These are phyloP conservation scores for Calocybe gangraenosa DNA, from an alignment of 768 basidiomycete species.

Conservation along the genomic window DNA sequence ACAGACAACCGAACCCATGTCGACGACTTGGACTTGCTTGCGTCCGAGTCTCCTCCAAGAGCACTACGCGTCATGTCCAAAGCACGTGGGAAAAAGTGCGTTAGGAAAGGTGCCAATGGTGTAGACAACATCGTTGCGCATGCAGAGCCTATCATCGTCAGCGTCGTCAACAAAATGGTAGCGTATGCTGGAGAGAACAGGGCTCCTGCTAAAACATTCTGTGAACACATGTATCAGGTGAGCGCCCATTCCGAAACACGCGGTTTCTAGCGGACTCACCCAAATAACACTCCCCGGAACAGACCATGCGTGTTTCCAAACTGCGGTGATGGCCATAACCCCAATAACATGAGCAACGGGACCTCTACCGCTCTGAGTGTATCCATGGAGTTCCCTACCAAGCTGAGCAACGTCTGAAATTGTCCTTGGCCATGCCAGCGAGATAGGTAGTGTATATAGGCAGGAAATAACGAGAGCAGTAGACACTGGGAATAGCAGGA, in stretches of 20 bases:
- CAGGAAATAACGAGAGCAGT: constrained; percentile 52
- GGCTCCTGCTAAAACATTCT: constrained; percentile 91
- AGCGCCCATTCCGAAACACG: constrained; percentile 10
- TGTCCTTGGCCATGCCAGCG: constrained; percentile 72
- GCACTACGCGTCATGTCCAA: constrained; percentile 81
- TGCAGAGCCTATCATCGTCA: constrained; percentile 85
- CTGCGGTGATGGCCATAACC: constrained; percentile 77
- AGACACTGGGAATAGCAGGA: constrained; percentile 53
- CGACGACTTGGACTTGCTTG: constrained; percentile 32
- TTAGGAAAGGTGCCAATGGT: constrained; percentile 81
- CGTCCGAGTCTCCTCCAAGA: constrained; percentile 62
- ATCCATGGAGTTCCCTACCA: constrained; percentile 71
- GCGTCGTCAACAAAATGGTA: constrained; percentile 72
- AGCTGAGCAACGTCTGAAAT: constrained; percentile 72
- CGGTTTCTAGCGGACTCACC: constrained; percentile 41
- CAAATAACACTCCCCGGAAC: constrained; percentile 92
- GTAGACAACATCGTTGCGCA: constrained; percentile 76
- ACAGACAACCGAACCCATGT: constrained; percentile 86
- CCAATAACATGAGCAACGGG: constrained; percentile 74
- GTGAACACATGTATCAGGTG: constrained; percentile 11
- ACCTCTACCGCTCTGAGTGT: constrained; percentile 64
- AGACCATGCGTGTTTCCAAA: constrained; percentile 98
- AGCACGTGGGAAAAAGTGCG: constrained; percentile 77
- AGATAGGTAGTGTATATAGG: constrained; percentile 77
- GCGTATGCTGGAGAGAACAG: constrained; percentile 81